Base-by-base conservation (phyloP, 176 grass and related monocot genomes). In the Melocanna baccifera region DNA sequence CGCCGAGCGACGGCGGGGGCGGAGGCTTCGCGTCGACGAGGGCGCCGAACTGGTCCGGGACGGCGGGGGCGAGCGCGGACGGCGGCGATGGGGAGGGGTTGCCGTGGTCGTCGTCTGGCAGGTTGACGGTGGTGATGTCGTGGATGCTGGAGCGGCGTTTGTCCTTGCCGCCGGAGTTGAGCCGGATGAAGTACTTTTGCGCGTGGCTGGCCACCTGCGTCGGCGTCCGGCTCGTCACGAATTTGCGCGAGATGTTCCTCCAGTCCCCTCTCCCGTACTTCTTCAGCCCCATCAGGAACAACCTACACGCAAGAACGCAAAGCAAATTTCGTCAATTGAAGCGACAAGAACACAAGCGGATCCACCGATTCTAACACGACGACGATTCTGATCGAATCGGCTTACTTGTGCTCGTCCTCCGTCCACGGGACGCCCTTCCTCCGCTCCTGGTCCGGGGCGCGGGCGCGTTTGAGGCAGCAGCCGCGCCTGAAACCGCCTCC, bases 351-450 rank as follows among this genome's bases (percentile, higher is more conserved):
- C 41, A 11, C 62, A 4, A 45, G 37, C 57, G 56, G 62, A 37
- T 56, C 45, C 65, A 64, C 36, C 15, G 13, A 75, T 47, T 37
- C 41, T 2, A 45, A 40, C 51, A 77, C 29, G 12, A 78, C 32
- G 71, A 28, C 2, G 72, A 12, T 6, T 69, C 23, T 63, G 34
- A 65, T 77, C 10, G 8, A 11, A 9, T 22, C n/a, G 41, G 78
- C 76, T 87, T 77, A 99, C 96, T 63, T 94, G 90, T 99, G 96
- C 80, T 99, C 96, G 42, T 94, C 91, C 86, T 99, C 96, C 34
- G 96, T 99, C 96, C 96, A 99, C 9, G 93, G 96, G 69, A 99
- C 84, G 26, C 96, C 96, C 77, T 99, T 99, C 96, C 96, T 99
- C 43, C 96, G 87, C 89, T 94, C 96, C 82, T 96, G 96, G 42